Evolutionary conservation across 805 yeast species (phyloP), one percentile per base, ranked within the genome.

Genomic region (Ogataea populi-albae): DNA sequence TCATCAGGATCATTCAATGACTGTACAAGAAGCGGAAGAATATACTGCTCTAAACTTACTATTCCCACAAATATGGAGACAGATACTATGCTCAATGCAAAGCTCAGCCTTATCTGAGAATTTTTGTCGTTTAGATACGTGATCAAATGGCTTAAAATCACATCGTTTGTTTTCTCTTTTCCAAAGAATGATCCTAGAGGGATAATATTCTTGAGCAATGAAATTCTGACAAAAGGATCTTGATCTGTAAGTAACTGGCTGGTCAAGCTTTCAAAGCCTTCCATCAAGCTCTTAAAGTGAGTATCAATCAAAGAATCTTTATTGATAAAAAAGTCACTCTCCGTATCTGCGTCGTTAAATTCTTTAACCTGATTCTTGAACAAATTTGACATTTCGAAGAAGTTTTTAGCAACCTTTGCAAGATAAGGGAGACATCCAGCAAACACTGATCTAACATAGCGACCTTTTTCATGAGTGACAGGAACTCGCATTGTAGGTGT

Each of bases 81-180:
- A 1, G 81, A 77, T 2, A 87, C 71, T 8, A 89, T 75, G 6
- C 87, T 71, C 26, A 78, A 72, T 23, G 91, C 79, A 49, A 93
- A 80, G 4, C 80, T 77, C 19, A 84, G 63, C 40, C 94, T 68
- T 16, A 93, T 64, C 15, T 77, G 71, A 0, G 81, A 64, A 50
- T 79, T 78, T 37, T 77, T 71, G 53, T 89, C 96, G 57, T 93
- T 93, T 44, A 93, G 62, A 52, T 88, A 93, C 0, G 98, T 89
- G 28, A 93, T 89, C 37, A 89, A 65, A 64, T 93, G 98, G 29
- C 96, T 88, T 30, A 93, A 62, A 16, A 93, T 79, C 26, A 93
- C 68, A 55, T 93, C 98, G 52, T 86, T 89, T 0, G 96, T 83
- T 47, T 79, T 85, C 36, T 86, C 95, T 37, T 81, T 78, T 0